Percentiles rank a stretch among this genome's conserved stretches.
phyloP scores from a whole-genome alignment of 495 filamentous ascomycete species.

The Chaetomium fimeti region DNA sequence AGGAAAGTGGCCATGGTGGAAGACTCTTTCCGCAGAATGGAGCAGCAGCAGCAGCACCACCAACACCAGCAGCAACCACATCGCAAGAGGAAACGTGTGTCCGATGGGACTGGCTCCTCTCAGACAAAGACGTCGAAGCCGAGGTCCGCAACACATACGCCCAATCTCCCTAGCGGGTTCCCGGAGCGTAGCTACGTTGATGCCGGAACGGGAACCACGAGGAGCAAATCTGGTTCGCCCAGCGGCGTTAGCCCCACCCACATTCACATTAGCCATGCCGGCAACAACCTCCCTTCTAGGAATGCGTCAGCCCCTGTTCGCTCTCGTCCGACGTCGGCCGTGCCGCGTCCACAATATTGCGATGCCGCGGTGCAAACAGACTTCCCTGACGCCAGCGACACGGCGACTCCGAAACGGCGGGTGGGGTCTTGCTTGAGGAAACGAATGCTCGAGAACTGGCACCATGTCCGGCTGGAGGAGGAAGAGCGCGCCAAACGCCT shows the following conservation, averaged over 20 bases:
- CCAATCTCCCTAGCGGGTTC: conserved; percentile 35
- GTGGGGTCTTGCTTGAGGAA: conserved; percentile 46
- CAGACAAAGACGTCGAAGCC: conserved; percentile 42
- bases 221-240: conserved; percentile 51
- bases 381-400: conserved; percentile 33
- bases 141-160: conserved; percentile 36
- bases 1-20: conserved; percentile 83
- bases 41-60: conserved; percentile 52
- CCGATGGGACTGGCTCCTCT: conserved; percentile 51
- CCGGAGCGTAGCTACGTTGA: conserved; percentile 49
- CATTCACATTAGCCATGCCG: conserved; percentile 22
- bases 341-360: conserved; percentile 41
- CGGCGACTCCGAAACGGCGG: conserved; percentile 39
- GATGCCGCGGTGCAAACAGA: conserved; percentile 54
- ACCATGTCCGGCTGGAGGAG: conserved; percentile 41
- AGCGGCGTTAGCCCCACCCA: conserved; percentile 43
- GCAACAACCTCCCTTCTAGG: conserved; percentile 25
- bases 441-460: conserved; percentile 48
- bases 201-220: conserved; percentile 47
- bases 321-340: conserved; percentile 38
- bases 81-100: conserved; percentile 61
- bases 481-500: conserved; percentile 32
- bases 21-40: conserved; percentile 66
- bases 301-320: conserved; percentile 23
- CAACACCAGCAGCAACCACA: conserved; percentile 24